phyloP scores from a whole-genome alignment of 2,329 filamentous ascomycete genomes.

The Cladosporium cucumerinum region DNA sequence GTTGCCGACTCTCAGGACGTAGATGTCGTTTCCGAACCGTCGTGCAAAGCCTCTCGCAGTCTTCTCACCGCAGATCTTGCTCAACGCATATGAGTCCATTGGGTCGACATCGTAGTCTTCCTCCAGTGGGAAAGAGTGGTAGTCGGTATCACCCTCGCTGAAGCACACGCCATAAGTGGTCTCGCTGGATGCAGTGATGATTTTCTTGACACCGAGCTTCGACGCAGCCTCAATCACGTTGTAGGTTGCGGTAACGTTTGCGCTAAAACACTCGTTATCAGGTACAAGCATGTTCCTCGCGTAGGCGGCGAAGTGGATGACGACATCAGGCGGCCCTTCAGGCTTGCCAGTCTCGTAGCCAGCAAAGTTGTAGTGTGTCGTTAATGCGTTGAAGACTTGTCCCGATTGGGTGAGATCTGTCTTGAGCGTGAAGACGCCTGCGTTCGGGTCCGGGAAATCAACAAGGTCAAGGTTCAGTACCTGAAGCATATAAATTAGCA shows the following conservation, averaged over 20 bases:
- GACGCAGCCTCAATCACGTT: slow-evolving; percentile 63
- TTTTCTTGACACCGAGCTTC: slow-evolving; percentile 60
- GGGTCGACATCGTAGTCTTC: slow-evolving; percentile 59
- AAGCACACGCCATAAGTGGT: slow-evolving; percentile 62
- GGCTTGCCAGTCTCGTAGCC: slow-evolving; percentile 46
- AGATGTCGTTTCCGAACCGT: slow-evolving; percentile 57
- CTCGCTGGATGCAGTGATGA: slow-evolving; percentile 58
- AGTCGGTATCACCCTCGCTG: slow-evolving; percentile 56
- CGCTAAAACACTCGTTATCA: slow-evolving; percentile 57
- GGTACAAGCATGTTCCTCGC: slow-evolving; percentile 60
- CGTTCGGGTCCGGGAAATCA: slow-evolving; percentile 38
- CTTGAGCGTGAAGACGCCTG: slow-evolving; percentile 52
- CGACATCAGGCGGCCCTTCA: slow-evolving; percentile 53
- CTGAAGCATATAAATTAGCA: slow-evolving; percentile 14
- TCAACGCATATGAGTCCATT: slow-evolving; percentile 60
- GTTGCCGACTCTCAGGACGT: slow-evolving; percentile 59
- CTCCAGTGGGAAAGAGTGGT: slow-evolving; percentile 56
- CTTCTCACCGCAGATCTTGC: slow-evolving; percentile 58
- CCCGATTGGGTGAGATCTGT: slow-evolving; percentile 55
- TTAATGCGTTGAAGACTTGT: slow-evolving; percentile 56
- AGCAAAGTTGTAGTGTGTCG: slow-evolving; percentile 54
- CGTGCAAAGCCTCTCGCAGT: slow-evolving; percentile 56
- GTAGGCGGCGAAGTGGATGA: slow-evolving; percentile 61
- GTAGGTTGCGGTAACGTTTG: slow-evolving; percentile 56
- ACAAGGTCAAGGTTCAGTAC: slow-evolving; percentile 56